Conservation (phyloP, 352 stramenopile species). For the Phytopythium kandeliae region DNA sequence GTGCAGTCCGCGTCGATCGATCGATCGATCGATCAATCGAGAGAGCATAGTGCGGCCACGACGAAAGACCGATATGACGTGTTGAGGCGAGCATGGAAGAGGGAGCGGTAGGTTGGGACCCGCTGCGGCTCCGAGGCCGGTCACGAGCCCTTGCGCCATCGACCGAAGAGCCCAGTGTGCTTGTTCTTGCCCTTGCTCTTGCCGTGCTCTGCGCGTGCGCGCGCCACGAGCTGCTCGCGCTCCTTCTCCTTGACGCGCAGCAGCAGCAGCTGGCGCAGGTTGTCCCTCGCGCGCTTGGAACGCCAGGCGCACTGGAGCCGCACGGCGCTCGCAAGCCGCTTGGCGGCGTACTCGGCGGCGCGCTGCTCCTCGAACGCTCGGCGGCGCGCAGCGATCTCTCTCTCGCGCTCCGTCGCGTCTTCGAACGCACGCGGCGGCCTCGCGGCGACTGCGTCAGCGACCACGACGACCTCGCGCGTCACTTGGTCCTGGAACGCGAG, state of each 20-base stretch:
- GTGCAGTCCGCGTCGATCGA: no score
- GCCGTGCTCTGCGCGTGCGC: background rate
- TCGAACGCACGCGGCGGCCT: slow-evolving; percentile 20
- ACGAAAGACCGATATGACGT: no score
- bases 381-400: slow-evolving; percentile 38
- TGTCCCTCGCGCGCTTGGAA: slow-evolving; percentile 49
- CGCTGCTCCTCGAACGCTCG: slow-evolving; percentile 26
- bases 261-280: slow-evolving; percentile 49
- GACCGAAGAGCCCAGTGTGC: slow-evolving; percentile 4
- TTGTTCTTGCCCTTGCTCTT: background rate
- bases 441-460: slow-evolving; percentile 12
- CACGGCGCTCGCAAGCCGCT: slow-evolving; percentile 48
- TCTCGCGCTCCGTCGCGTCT: slow-evolving; percentile 19
- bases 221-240: slow-evolving; percentile 26
- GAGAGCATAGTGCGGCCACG: no score
- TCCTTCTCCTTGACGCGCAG: slow-evolving; percentile 64
- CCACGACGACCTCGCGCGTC: slow-evolving; percentile 35
- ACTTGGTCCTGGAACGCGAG: slow-evolving; percentile 54
- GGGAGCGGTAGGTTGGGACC: no score
- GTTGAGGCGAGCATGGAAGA: no score
- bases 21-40: no score
- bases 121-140: no score
- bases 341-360: slow-evolving; percentile 28
- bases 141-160: slow-evolving; percentile 1
- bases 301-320: slow-evolving; percentile 74